A percentile compares a stretch with the other conserved stretches of the same genome.
Evolutionary conservation across 1,284 basidiomycete species (phyloP).

Genomic region (Austroboletus novae-zelandiae): DNA sequence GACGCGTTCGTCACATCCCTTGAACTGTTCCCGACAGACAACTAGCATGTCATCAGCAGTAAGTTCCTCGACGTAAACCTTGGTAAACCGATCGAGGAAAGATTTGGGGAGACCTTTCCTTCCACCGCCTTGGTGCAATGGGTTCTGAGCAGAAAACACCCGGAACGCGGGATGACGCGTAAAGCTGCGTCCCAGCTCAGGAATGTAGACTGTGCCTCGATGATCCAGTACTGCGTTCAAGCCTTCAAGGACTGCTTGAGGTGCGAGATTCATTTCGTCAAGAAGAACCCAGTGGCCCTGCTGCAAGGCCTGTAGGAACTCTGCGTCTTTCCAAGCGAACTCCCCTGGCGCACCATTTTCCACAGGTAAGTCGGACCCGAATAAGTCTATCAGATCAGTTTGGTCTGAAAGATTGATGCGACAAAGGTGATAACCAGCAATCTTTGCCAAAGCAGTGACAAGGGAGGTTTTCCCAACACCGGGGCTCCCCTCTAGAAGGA

Average conservation of each 20-base stretch:
- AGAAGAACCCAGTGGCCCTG: constrained; percentile 95
- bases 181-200: constrained; percentile 92
- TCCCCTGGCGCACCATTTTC: constrained; percentile 91
- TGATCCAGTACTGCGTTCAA: constrained; percentile 97
- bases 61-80: constrained; percentile 92
- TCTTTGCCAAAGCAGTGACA: constrained; percentile 82
- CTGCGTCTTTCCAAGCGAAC: constrained; percentile 97
- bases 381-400: constrained; percentile 95
- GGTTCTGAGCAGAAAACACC: constrained; percentile 98
- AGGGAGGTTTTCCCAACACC: constrained; percentile 99
- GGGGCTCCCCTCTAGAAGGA: constrained; percentile 95
- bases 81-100: constrained; percentile 97
- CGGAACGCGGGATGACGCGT: constrained; percentile 88
- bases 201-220: constrained; percentile 92
- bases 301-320: constrained; percentile 92
- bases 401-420: constrained; percentile 99
- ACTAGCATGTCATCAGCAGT: constrained; percentile 75
- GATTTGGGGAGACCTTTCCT: constrained; percentile 97
- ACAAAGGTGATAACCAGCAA: constrained; percentile 78
- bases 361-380: constrained; percentile 95
- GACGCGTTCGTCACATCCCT: constrained; percentile 50
- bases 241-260: constrained; percentile 95
- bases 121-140: constrained; percentile 93
- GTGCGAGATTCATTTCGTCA: constrained; percentile 98
- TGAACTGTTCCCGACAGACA: constrained; percentile 79